These are phyloP conservation scores for Centrapalus pauciflorus DNA, from an alignment of 129 eudicot genomes.

Conservation along the genomic window DNA sequence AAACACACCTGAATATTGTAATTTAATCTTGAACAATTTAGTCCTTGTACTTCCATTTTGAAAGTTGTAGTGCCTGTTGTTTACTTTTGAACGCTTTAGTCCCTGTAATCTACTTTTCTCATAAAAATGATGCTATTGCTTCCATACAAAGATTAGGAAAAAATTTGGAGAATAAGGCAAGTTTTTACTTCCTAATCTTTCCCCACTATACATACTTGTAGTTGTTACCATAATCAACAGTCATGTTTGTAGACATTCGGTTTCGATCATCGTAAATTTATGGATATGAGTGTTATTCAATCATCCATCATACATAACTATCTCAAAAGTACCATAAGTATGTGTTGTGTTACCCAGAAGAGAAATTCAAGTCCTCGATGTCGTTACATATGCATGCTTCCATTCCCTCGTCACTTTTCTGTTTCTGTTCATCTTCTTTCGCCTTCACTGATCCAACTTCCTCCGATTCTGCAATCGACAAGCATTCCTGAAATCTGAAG, in stretches of 20 bases:
- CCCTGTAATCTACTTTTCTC: neutral
- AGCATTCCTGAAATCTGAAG: conserved; percentile 54
- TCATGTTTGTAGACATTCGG: conserved; percentile 17
- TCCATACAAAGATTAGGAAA: neutral
- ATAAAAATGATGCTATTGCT: neutral
- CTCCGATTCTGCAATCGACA: conserved; percentile 24
- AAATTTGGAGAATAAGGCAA: neutral
- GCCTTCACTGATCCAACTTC: conserved; percentile 16
- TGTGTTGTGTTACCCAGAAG: conserved; percentile 17
- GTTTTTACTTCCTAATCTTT: conserved; percentile 12
- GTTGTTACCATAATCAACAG: conserved; percentile 21
- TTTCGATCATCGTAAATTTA: conserved; percentile 17
- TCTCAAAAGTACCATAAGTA: conserved; percentile 14
- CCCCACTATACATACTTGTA: conserved; percentile 28
- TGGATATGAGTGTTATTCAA: conserved; percentile 13
- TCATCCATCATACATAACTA: conserved; percentile 21
- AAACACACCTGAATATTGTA: too few species aligned
- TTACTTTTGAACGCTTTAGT: neutral
- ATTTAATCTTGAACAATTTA: neutral
- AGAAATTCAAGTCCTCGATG: conserved; percentile 34
- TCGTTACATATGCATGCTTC: conserved; percentile 32
- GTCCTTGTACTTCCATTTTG: too few species aligned
- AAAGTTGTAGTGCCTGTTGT: too few species aligned
- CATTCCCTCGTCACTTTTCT: conserved; percentile 19
- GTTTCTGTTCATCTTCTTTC: conserved; percentile 21